phyloP scores from a whole-genome alignment of 2,329 filamentous ascomycete genomes.

The Elsinoe ampelina region DNA sequence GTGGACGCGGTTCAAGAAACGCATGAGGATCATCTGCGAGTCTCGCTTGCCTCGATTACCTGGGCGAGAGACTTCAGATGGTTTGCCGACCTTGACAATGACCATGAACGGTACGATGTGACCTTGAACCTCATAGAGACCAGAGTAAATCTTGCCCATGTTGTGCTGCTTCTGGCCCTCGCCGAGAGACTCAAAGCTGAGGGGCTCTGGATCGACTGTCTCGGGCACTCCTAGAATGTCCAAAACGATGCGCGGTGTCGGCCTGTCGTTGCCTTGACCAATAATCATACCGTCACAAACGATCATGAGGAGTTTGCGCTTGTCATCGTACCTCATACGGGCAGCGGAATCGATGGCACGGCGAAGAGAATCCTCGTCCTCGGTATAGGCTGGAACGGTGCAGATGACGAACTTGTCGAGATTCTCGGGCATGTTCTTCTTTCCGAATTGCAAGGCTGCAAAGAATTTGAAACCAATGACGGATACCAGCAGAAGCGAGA shows the following conservation, averaged over 20 bases:
- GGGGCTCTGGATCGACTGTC: constrained; percentile 83
- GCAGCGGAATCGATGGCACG: constrained; percentile 95
- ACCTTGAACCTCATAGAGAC: constrained; percentile 92
- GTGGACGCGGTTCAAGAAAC: constrained; percentile 97
- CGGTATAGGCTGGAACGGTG: constrained; percentile 94
- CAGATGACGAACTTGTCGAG: constrained; percentile 98
- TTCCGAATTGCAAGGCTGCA: constrained; percentile 86
- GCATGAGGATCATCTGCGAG: constrained; percentile 97
- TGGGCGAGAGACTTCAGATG: constrained; percentile 62
- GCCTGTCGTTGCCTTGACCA: constrained; percentile 91
- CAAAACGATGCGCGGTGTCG: constrained; percentile 88
- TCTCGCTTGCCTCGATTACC: constrained; percentile 99
- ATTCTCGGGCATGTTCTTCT: constrained; percentile 86
- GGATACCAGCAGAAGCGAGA: constrained; percentile 68
- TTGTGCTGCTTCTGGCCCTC: constrained; percentile 97
- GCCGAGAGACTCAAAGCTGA: constrained; percentile 93
- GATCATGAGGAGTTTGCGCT: constrained; percentile 87
- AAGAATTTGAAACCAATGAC: constrained; percentile 96
- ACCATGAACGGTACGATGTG: constrained; percentile 98
- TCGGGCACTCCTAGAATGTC: constrained; percentile 95
- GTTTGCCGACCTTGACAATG: constrained; percentile 87
- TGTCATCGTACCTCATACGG: constrained; percentile 94
- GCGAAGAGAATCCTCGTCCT: constrained; percentile 93
- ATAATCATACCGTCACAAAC: constrained; percentile 99
- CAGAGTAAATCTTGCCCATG: constrained; percentile 98